Base-by-base conservation (phyloP, 495 filamentous ascomycete species). In the Neurospora tetrasperma region DNA sequence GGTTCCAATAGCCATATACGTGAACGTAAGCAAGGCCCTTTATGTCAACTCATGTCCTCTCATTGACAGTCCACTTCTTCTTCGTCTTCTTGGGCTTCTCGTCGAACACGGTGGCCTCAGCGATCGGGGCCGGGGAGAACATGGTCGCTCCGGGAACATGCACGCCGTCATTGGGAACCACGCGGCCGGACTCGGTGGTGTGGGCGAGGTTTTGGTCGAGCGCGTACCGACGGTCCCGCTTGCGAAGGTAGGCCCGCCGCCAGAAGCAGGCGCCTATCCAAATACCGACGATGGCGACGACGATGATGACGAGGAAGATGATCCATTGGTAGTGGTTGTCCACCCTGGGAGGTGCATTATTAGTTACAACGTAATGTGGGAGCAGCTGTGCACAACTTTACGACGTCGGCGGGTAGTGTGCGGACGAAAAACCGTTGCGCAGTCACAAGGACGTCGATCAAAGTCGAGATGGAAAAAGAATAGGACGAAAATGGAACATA, bases 201-300 rank as follows among this genome's bases (percentile, higher is more conserved):
- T 75, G 76, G 35, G 74, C 78, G 3, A 79, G 74, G 71, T 80
- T 76, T 48, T 81, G 80, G 70, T 81, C 81, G 71, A 87, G 81
- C 46, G 86, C 86, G 75, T 84, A 84, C 74, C 83, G 78, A 12
- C 84, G 79, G 75, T 88, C 86, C 76, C 82, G 85, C 76, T 84
- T 87, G 72, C 79, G 82, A 44, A 87, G 78, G 76, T 88, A 88
- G 44, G 83, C 80, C 70, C 82, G 80, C 59, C 86, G 81, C 82
- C 86, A 85, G 73, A 87, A 75, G 75, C 84, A 86, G 48, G 87
- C 87, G 31, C 83, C 85, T 10, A 85, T 76, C 87, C 87, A 88
- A 71, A 85, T 85, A 59, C 81, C 86, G 27, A 80, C 76, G 40
- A 88, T 84, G 69, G 79, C 85, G 39, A 88, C 81, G 16, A 87